Base-by-base conservation (phyloP, 1,284 basidiomycete genomes). In the Marasmius tenuissimus region DNA sequence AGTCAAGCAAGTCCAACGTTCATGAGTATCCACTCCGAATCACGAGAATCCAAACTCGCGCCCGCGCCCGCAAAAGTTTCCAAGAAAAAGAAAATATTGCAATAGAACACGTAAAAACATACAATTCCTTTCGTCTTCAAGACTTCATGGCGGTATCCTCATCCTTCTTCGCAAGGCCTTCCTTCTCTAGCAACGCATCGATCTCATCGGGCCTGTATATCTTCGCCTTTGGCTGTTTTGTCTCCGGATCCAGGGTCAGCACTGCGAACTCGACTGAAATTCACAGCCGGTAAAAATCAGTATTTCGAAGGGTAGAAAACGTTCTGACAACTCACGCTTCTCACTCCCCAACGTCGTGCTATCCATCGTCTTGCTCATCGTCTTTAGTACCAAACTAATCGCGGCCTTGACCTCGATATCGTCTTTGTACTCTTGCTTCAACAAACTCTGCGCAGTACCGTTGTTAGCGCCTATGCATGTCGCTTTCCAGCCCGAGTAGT, bases 281-380 rank as follows among this genome's bases (percentile, higher is more conserved):
- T 7, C 11, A 11, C 35, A n/a, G 16, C 54, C 34, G 14, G 10
- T 50, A 52, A 52, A 37, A 62, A 51, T 42, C 61, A 52, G 39
- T 6, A 58, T n/a, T 27, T 50, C 42, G 35, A 58, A 61, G 38
- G 49, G 57, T 34, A 45, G 56, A 35, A 53, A 45, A 53, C 37
- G 48, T 50, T 48, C 37, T 22, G 18, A 34, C 39, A 5, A 83
- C 93, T 72, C 66, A 97, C 96, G 79, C 76, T 97, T 97, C 78
- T 98, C 96, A 72, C 93, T 96, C 57, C 95, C 92, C 65, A 99
- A 78, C 57, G 94, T 96, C 35, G 97, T 98, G 66, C 94, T 96
- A 74, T 99, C 97, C 96, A 99, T 98, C 53, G 97, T 98, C 86
- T 98, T 99, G 83, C 95, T 96, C 90, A 99, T 94, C 58, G 96